Evolutionary conservation across 352 stramenopile species (phyloP).

Genomic region (Phytophthora fragariae): DNA sequence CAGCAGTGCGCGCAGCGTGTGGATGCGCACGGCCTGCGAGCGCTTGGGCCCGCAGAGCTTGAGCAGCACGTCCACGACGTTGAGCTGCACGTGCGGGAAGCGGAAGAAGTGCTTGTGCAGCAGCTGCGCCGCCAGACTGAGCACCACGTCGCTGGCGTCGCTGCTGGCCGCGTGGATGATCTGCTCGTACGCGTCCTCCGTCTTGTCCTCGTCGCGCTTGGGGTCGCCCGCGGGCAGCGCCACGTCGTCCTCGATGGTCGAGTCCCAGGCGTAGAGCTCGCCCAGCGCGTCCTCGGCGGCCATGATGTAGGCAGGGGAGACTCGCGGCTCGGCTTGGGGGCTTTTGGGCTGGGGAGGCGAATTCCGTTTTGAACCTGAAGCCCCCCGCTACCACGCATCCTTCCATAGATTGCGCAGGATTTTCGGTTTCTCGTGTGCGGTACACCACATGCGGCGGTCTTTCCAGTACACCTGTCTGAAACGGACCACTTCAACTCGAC

Average conservation of each 20-base stretch:
- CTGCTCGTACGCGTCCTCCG: conserved; percentile 78
- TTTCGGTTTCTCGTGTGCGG: conserved; percentile 10
- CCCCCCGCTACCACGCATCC: conserved; percentile 24
- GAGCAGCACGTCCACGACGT: conserved; percentile 74
- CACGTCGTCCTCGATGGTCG: conserved; percentile 69
- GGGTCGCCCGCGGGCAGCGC: conserved; percentile 50
- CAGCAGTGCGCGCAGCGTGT: conserved; percentile 74
- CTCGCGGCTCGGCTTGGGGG: not conserved
- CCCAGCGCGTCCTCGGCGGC: conserved; percentile 54
- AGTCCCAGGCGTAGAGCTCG: conserved; percentile 78
- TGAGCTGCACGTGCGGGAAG: conserved; percentile 80
- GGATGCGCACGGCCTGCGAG: conserved; percentile 73
- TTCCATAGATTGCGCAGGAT: conserved; percentile 30
- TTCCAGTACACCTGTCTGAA: conserved; percentile 4
- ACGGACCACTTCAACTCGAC: conserved; percentile 11
- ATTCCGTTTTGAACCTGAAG: conserved; percentile 32
- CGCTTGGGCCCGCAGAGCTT: conserved; percentile 48
- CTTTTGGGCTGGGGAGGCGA: conserved; percentile 6
- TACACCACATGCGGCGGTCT: conserved; percentile 12
- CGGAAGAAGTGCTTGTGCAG: conserved; percentile 83
- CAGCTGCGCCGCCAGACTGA: conserved; percentile 76
- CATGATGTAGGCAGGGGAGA: conserved; percentile 3
- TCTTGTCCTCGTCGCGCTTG: conserved; percentile 73
- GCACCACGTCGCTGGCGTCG: conserved; percentile 52
- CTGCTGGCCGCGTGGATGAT: conserved; percentile 66